Evolutionary conservation across 2,329 filamentous ascomycete genomes (phyloP), one percentile per base, ranked within the genome.

Genomic region (Fusarium sp.): DNA sequence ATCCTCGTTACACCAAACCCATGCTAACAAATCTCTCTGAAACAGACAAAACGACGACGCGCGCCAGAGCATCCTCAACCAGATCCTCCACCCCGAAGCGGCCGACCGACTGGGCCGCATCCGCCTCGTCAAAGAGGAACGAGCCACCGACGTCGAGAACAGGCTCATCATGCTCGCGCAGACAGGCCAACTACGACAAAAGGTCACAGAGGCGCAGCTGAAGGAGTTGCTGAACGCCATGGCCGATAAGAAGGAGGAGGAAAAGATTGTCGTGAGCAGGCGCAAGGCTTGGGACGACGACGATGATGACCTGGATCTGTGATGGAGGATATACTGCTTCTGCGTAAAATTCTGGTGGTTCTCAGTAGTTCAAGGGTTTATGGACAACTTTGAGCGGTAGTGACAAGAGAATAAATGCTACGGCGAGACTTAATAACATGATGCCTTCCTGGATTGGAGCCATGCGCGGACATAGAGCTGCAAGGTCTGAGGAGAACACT

Each of bases 21-120:
- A 20, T 33, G 17, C n/a, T n/a, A 45, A 58, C 47, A 52, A 64
- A 20, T 70, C 27, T 1, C n/a, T 7, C 5, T 6, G 22, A 56
- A 45, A 65, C 76, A 88, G 84, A 75, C 82, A 86, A 80, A 85
- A 90, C 76, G 88, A 90, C 74, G 94, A 96, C 82, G 92, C 93
- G 43, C 93, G 95, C 69, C 87, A 91, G 79, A 88, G 90, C 69
- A 93, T 98, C 78, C 92, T 99, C 72, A 90, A 90, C 78, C 97
- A 98, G 84, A 98, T 99, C 86, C 94, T 99, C 71, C 92, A 95
- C 79, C 97, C 97, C 76, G 95, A 96, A 80, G 97, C 97, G 20
- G 94, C 95, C 70, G 97, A 99, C 85, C 94, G 97, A 15, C 90
- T 99, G 1, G 95, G 94, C 66, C 94, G 97, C 75, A 98, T 99